Conservation (phyloP, 768 basidiomycete genomes). For the Cytidiella melzeri region DNA sequence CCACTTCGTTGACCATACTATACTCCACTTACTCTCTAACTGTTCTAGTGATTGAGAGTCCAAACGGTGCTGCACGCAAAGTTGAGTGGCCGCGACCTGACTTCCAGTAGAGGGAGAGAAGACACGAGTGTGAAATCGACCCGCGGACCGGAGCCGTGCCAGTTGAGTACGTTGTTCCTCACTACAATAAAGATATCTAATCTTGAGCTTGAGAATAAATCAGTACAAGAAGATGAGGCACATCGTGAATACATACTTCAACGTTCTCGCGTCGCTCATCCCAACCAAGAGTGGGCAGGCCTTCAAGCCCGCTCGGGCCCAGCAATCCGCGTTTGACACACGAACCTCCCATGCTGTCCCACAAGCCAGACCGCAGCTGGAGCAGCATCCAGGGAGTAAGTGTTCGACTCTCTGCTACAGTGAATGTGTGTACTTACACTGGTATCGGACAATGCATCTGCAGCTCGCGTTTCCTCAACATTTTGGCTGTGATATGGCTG, state of each 20-base stretch:
- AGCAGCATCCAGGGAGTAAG: too few relatives aligned
- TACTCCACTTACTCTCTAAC: conserved; percentile 10
- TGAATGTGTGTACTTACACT: too few relatives aligned
- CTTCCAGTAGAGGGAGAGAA: neutral
- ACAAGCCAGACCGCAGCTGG: too few relatives aligned
- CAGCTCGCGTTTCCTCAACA: too few relatives aligned
- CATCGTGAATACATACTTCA: neutral
- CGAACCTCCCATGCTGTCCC: too few relatives aligned
- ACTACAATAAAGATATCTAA: neutral
- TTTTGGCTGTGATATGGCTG: too few relatives aligned
- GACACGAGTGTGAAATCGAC: neutral
- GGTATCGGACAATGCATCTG: too few relatives aligned
- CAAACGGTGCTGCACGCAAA: neutral
- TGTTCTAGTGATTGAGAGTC: neutral
- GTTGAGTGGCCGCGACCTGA: neutral
- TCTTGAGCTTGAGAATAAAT: neutral
- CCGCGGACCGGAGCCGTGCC: neutral
- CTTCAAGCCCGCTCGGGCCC: too few relatives aligned
- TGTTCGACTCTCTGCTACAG: too few relatives aligned
- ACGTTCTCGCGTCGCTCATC: neutral
- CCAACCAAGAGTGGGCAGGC: too few relatives aligned
- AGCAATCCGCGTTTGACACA: too few relatives aligned
- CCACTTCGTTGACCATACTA: conserved; percentile 1
- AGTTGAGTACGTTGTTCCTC: neutral
- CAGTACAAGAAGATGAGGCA: neutral